Evolutionary conservation across 2,329 filamentous ascomycete genomes (phyloP), one percentile per base, ranked within the genome.

Genomic region (Plenodomus tracheiphilus): DNA sequence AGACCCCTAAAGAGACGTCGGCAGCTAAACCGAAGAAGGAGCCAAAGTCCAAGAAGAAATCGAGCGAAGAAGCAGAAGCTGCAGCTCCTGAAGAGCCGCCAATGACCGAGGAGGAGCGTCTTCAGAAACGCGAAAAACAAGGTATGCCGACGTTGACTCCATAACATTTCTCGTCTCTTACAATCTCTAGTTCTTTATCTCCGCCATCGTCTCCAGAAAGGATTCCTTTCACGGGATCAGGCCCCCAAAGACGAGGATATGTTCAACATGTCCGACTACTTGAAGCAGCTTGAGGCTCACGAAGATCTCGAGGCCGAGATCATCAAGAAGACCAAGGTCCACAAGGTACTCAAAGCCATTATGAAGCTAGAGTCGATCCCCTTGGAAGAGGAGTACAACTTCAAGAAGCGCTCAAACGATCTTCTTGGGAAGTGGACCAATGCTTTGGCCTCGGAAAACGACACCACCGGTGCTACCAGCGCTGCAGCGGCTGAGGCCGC

Each of bases 311-410:
- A 97, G 70, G 90, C 89, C 22, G 85, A 85, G 58, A 94, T 97
- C 62, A 96, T 97, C 65, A 85, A 89, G 56, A 80, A 78, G 13
- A 99, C 94, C 54, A 99, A 97, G 81, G 97, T 99, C 74, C 93
- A 97, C 84, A 99, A 99, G 78, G 93, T 99, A 10, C 81, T 99
- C 48, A 96, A 95, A 77, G 91, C 88, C 4, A 94, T 99, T 59
- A 79, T 97, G 64, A 97, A 96, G 78, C 80, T 99, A 8, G 82
- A 86, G 37, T 81, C 81, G 3, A 96, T 99, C 60, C 69, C 69
- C 1, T 87, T 86, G 53, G 94, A 99, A 58, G 89, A 92, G 30
- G 89, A 96, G 59, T 95, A 87, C 73, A 78, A 88, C 46, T 97
- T 99, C 83, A 95, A 94, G 77, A 79, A 85, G 57, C 87, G 94